Conservation (phyloP, 495 filamentous ascomycete genomes). For the Recurvomyces mirabilis region DNA sequence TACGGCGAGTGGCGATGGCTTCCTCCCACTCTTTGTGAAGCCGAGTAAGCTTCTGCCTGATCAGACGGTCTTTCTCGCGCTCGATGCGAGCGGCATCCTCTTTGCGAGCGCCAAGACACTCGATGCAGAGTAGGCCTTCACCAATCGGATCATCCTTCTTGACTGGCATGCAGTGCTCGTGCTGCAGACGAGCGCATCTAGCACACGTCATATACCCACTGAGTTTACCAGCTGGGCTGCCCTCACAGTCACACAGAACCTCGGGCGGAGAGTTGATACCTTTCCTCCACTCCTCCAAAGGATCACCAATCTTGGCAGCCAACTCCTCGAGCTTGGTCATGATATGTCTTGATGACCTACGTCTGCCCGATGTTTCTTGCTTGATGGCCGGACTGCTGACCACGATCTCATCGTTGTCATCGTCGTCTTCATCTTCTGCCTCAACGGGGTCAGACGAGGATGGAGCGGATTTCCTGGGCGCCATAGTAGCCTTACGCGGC, state of each 20-base stretch:
- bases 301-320: background rate
- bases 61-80: background rate
- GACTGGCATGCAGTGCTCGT: constrained; percentile 1
- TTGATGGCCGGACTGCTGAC: no score
- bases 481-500: no score
- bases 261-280: background rate
- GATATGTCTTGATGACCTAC: no score
- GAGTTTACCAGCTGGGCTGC: background rate
- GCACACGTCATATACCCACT: constrained; percentile 1
- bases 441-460: no score
- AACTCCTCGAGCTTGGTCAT: no score
- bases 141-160: background rate
- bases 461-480: no score
- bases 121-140: background rate
- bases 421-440: no score
- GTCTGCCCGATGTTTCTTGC: no score
- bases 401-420: no score
- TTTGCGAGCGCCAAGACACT: no score
- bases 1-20: background rate
- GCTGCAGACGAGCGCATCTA: background rate
- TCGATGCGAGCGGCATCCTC: no score
- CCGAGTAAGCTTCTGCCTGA: background rate
- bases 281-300: background rate
- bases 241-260: constrained; percentile 1
- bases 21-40: background rate